These are phyloP conservation scores for Moesziomyces globuligerus DNA, from an alignment of 1,284 basidiomycete genomes.

Conservation along the genomic window DNA sequence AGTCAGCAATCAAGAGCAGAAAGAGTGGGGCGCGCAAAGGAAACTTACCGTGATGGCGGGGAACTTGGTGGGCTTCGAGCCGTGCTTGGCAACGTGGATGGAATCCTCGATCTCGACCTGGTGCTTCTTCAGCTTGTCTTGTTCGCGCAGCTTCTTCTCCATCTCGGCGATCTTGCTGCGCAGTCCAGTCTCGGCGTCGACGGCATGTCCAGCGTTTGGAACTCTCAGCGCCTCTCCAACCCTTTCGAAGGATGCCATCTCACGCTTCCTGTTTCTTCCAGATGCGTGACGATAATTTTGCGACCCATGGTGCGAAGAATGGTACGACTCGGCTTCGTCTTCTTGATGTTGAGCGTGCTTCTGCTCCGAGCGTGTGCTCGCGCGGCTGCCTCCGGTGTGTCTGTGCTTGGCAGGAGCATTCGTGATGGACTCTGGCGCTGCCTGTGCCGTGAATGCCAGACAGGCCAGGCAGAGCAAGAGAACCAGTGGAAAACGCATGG, in stretches of 20 bases:
- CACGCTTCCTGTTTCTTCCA: background rate
- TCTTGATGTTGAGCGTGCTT: background rate
- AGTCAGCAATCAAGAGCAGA: background rate
- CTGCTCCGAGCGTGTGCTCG: background rate
- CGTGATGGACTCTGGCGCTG: constrained; percentile 16
- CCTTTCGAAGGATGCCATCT: background rate
- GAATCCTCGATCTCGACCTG: constrained; percentile 19
- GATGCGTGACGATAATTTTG: too few relatives aligned
- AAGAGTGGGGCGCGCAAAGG: background rate
- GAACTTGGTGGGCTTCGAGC: constrained; percentile 27
- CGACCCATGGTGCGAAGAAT: background rate
- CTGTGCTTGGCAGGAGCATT: constrained; percentile 6
- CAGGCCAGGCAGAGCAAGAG: constrained; percentile 31
- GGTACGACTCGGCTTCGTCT: background rate
- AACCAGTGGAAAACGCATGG: constrained; percentile 21
- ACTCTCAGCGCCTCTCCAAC: background rate
- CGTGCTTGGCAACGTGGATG: constrained; percentile 21
- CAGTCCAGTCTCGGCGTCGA: background rate
- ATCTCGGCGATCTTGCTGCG: background rate
- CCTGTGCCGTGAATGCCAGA: constrained; percentile 32
- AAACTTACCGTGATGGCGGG: constrained; percentile 25
- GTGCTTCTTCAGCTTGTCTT: constrained; percentile 1
- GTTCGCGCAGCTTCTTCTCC: background rate
- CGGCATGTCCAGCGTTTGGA: background rate
- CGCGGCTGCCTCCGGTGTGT: background rate